phyloP scores from a whole-genome alignment of 805 yeast genomes.

The Pichia exigua region DNA sequence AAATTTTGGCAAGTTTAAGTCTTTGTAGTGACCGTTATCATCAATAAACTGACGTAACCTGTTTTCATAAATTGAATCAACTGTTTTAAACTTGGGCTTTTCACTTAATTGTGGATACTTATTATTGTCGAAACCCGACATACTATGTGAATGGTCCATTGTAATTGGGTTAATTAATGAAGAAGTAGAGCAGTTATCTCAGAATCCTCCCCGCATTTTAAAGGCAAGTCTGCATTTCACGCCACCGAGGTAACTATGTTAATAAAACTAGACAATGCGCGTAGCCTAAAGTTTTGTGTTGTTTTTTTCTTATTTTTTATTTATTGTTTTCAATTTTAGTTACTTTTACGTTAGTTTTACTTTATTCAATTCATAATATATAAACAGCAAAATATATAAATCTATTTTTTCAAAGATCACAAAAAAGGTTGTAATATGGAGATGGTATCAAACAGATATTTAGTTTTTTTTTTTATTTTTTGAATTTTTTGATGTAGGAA shows the following conservation, averaged over 20 bases:
- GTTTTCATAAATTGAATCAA: slow-evolving; percentile 63
- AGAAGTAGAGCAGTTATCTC: too few species aligned
- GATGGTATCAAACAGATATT: not conserved
- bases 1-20: slow-evolving; percentile 73
- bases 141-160: not conserved
- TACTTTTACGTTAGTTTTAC: too few species aligned
- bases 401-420: not conserved
- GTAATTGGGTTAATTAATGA: not conserved
- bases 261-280: too few species aligned
- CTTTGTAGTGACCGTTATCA: slow-evolving; percentile 67
- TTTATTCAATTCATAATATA: too few species aligned
- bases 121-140: not conserved
- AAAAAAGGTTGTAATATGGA: not conserved
- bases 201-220: too few species aligned
- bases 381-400: not conserved
- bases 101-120: slow-evolving; percentile 35
- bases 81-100: slow-evolving; percentile 65
- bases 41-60: slow-evolving; percentile 71
- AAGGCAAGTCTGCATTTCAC: too few species aligned
- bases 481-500: too few species aligned
- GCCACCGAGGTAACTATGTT: too few species aligned
- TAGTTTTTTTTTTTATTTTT: too few species aligned
- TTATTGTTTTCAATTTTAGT: too few species aligned
- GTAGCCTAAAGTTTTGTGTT: too few species aligned
- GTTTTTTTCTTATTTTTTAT: too few species aligned